Percentiles rank a stretch among this genome's conserved stretches.
Conservation (phyloP, 129 eudicot genomes). For the Smallanthus sonchifolius region DNA sequence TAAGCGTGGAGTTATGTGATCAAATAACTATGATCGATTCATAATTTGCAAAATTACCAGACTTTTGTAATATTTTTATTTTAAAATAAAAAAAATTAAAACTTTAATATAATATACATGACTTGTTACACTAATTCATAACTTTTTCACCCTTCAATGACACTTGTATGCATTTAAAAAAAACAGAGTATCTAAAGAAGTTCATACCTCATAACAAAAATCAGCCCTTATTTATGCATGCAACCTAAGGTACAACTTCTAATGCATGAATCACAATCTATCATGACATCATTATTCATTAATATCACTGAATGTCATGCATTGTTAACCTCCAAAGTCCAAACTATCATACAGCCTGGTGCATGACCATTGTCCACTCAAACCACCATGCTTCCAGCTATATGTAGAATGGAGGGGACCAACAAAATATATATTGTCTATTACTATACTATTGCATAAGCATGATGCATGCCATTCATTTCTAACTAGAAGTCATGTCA, state of each 20-base stretch:
- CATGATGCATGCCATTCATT: conserved; percentile 8
- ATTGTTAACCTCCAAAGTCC: conserved; percentile 26
- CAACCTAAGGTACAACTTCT: not conserved
- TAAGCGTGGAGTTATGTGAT: no score
- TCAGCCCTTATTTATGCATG: not conserved
- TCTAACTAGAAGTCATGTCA: conserved; percentile 8
- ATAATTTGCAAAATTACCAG: no score
- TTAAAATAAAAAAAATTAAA: no score
- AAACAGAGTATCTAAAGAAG: not conserved
- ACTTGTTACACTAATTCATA: no score
- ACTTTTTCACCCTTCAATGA: no score
- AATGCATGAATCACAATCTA: conserved; percentile 8
- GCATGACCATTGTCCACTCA: conserved; percentile 30
- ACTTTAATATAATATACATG: no score
- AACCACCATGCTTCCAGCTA: conserved; percentile 33
- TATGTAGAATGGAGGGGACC: conserved; percentile 35
- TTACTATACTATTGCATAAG: conserved; percentile 1
- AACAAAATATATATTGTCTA: conserved; percentile 22
- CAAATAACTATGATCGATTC: no score
- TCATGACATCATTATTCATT: conserved; percentile 4
- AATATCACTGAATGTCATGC: not conserved
- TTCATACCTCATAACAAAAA: not conserved
- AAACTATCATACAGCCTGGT: conserved; percentile 26
- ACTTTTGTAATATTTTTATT: no score
- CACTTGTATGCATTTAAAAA: no score